Conservation (phyloP, 202 grass and related monocot genomes). For the Setaria italica region DNA sequence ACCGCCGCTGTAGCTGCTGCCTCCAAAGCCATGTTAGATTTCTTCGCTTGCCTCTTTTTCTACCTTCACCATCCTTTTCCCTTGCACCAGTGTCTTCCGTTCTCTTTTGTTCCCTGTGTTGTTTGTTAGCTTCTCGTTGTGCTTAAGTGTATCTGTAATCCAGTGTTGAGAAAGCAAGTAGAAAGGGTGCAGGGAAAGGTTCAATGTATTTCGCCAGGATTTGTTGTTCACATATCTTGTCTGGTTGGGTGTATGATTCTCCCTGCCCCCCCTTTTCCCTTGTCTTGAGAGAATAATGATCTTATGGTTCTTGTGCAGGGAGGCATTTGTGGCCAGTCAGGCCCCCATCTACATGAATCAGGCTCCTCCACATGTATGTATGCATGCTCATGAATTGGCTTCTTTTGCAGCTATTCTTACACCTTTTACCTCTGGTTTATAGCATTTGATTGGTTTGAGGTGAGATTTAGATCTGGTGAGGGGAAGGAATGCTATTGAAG, state of each 20-base stretch:
- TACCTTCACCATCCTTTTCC: not conserved
- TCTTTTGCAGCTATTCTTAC: not conserved
- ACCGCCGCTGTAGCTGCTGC: not conserved
- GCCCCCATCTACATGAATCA: slow-evolving; percentile 29
- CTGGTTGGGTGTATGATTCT: not conserved
- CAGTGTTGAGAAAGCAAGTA: slow-evolving; percentile 3
- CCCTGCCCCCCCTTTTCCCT: not conserved
- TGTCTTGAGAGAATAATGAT: slow-evolving; percentile 31
- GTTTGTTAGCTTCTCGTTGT: slow-evolving; percentile 18
- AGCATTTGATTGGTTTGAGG: slow-evolving; percentile 13
- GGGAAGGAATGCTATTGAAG: too few relatives aligned
- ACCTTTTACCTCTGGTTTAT: slow-evolving; percentile 20
- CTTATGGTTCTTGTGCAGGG: slow-evolving; percentile 39
- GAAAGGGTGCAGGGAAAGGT: not conserved
- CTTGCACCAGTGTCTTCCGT: too few relatives aligned
- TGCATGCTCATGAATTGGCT: slow-evolving; percentile 26
- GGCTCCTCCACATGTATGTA: slow-evolving; percentile 46
- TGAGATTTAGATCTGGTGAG: not conserved
- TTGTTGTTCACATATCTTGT: not conserved
- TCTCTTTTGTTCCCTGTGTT: not conserved
- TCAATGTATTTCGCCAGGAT: not conserved
- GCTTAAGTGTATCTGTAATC: not conserved
- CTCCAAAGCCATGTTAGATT: slow-evolving; percentile 43
- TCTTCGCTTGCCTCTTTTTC: not conserved
- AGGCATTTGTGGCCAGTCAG: slow-evolving; percentile 38